Conservation (phyloP, 495 filamentous ascomycete genomes). For the Tuber melanosporum region DNA sequence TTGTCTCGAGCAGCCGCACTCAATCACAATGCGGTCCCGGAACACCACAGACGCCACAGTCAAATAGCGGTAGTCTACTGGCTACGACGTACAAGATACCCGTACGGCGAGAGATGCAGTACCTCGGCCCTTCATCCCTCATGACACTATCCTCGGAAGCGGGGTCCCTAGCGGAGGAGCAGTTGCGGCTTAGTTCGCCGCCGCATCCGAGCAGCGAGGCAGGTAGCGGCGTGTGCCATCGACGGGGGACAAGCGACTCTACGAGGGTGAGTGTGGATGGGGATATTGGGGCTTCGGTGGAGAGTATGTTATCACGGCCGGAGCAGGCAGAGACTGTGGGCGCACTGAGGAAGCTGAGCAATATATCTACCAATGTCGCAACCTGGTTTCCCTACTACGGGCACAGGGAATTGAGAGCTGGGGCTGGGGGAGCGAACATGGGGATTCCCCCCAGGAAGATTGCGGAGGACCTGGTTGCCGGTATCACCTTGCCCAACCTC, state of each 20-base stretch:
- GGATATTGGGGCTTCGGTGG: neutral
- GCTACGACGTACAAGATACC: constrained; percentile 2
- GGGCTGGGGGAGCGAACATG: constrained; percentile 33
- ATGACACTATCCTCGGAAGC: constrained; percentile 35
- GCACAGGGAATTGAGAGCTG: constrained; percentile 30
- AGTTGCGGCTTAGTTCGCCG: constrained; percentile 22
- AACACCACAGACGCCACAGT: neutral
- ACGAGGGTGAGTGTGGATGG: neutral
- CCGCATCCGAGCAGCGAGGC: constrained; percentile 6
- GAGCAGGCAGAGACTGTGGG: constrained; percentile 36
- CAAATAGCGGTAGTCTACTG: neutral
- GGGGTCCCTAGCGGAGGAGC: constrained; percentile 31
- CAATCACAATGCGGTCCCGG: neutral
- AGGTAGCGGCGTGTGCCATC: neutral
- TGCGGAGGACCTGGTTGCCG: constrained; percentile 26
- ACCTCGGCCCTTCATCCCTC: constrained; percentile 33
- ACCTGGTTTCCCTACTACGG: constrained; percentile 38
- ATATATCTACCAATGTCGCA: constrained; percentile 31
- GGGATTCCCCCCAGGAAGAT: constrained; percentile 26
- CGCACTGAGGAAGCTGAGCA: constrained; percentile 29
- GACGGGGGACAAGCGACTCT: neutral
- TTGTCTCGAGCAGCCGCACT: neutral
- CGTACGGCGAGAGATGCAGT: constrained; percentile 30
- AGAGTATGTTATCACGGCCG: neutral
- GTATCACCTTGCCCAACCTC: constrained; percentile 3